These are phyloP conservation scores for Rhynchospora tenuis DNA, from an alignment of 176 grass and related monocot genomes.

Conservation along the genomic window DNA sequence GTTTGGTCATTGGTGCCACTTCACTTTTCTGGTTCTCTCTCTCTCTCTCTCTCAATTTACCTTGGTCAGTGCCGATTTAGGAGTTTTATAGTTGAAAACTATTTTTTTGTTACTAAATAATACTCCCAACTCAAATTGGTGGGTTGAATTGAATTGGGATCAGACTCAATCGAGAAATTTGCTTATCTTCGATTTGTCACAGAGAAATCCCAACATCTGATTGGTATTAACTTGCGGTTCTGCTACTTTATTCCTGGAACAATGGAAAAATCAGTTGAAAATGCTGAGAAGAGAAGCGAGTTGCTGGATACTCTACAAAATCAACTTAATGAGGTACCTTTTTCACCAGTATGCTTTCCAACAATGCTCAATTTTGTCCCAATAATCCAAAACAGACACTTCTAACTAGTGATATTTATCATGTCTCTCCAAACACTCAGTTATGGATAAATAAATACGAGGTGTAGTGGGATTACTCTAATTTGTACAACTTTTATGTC, in stretches of 20 bases:
- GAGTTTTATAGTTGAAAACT: background rate
- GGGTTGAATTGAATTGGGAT: background rate
- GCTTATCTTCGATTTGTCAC: background rate
- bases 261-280: constrained; percentile 27
- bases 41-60: background rate
- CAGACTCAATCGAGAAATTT: background rate
- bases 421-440: background rate
- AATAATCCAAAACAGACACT: background rate
- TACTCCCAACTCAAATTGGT: background rate
- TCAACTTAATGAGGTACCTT: constrained; percentile 68
- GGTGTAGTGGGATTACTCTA: background rate
- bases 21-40: background rate
- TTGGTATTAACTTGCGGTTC: background rate
- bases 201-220: background rate
- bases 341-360: background rate
- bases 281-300: constrained; percentile 59
- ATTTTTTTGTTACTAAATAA: background rate
- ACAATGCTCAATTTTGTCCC: background rate
- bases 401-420: background rate
- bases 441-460: background rate
- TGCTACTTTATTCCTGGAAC: background rate
- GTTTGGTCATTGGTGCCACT: background rate
- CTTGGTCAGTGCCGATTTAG: background rate
- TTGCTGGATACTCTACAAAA: constrained; percentile 84
- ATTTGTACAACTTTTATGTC: background rate